Evolutionary conservation across 2,329 filamentous ascomycete species (phyloP), one percentile per base, ranked within the genome.

Genomic region (Epichloe coenophiala): DNA sequence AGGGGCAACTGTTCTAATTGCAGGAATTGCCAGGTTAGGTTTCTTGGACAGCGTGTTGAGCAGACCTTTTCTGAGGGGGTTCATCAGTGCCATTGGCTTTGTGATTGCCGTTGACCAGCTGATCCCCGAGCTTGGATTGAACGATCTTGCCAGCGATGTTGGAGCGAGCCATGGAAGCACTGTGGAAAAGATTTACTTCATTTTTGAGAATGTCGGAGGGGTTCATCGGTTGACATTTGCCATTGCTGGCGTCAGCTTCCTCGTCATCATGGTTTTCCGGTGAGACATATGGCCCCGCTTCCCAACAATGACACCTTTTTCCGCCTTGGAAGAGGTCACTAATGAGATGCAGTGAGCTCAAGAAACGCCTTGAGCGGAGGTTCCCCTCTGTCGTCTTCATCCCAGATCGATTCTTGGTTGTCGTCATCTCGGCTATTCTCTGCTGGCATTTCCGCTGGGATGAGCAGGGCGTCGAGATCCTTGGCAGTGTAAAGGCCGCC

Each of bases 31-130:
- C 23, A 78, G 93, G 13, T 71, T 98, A 3, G 93, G 93, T 0
- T 98, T 97, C 60, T 68, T 98, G 54, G 93, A 98, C 63, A 95
- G 88, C 60, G 90, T 98, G 11, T 75, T 98, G 37, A 96, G 90
- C 58, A 78, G 88, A 36, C 93, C 93, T 1, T 97, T 98, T 60
- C 69, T 97, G 51, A 77, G 93, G 53, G 93, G 93, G 1, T 98
- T 98, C 69, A 96, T 98, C 68, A 95, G 88, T 51, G 93, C 93
- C 47, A 94, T 98, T 63, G 93, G 93, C 46, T 87, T 96, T 51
- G 90, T 97, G 56, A 97, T 98, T 63, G 81, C 94, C 39, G 88
- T 97, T 37, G 93, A 97, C 65, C 93, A 98, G 68, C 71, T 95
- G 43, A 86, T 96, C 49, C 90, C 91, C 0, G 89, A 97, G 66